phyloP scores from a whole-genome alignment of 164 flowering plant species.

The Dillenia suffruticosa region DNA sequence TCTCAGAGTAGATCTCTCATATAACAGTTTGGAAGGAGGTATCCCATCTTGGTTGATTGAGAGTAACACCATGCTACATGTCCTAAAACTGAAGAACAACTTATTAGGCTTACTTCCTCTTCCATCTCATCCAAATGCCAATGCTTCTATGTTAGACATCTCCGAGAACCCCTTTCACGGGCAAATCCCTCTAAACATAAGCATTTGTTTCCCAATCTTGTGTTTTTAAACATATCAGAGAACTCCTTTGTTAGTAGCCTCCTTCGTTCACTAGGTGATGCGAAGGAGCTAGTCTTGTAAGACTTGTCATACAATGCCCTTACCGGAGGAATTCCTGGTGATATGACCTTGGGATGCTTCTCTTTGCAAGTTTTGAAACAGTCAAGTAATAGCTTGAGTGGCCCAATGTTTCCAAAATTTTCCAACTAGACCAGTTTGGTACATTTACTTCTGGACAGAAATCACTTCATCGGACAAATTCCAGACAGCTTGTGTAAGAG shows the following conservation, averaged over 20 bases:
- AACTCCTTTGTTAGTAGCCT: background rate
- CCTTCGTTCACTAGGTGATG: constrained; percentile 1
- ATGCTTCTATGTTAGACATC: background rate
- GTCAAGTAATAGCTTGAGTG: constrained; percentile 1
- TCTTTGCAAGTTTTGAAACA: background rate
- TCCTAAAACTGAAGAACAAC: background rate
- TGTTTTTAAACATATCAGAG: background rate
- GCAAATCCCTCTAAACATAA: background rate
- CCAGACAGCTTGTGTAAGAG: constrained; percentile 1
- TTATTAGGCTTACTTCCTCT: constrained; percentile 5
- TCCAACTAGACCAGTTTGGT: background rate
- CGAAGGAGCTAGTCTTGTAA: background rate
- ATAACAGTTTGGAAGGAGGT: constrained; percentile 2
- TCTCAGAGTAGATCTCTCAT: background rate
- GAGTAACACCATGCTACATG: constrained; percentile 9
- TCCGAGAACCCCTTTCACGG: constrained; percentile 10
- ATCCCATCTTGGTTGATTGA: constrained; percentile 17
- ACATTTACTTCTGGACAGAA: background rate
- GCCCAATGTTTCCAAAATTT: background rate
- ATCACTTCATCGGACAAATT: background rate
- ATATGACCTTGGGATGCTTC: background rate
- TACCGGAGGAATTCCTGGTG: background rate
- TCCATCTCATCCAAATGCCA: background rate
- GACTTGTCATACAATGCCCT: constrained; percentile 2
- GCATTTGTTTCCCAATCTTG: background rate